A percentile compares a stretch with the other conserved stretches of the same genome.
Evolutionary conservation across 805 yeast genomes (phyloP).

Genomic region (Candida maesae): DNA sequence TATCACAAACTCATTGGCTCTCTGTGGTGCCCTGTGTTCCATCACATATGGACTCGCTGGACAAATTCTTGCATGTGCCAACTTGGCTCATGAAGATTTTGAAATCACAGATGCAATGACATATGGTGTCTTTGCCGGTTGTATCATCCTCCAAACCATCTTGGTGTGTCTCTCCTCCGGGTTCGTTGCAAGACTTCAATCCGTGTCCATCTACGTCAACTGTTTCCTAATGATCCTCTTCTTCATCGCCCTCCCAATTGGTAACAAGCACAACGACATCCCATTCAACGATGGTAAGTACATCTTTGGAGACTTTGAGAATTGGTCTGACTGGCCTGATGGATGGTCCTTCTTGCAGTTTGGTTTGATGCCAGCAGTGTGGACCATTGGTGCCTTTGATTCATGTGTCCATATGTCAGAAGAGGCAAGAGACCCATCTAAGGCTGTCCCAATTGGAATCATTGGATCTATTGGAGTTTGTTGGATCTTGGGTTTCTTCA

Average conservation of each 20-base stretch:
- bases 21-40: slow-evolving; percentile 64
- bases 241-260: slow-evolving; percentile 58
- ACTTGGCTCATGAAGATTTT: slow-evolving; percentile 46
- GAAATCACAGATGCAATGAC: slow-evolving; percentile 46
- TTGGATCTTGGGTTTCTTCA: slow-evolving; percentile 54
- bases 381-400: slow-evolving; percentile 78
- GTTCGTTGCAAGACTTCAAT: slow-evolving; percentile 51
- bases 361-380: slow-evolving; percentile 63
- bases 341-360: slow-evolving; percentile 55
- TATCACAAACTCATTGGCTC: slow-evolving; percentile 60
- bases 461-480: slow-evolving; percentile 54
- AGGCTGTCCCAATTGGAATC: slow-evolving; percentile 65
- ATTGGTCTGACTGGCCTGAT: slow-evolving; percentile 48
- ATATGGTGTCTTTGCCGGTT: slow-evolving; percentile 61
- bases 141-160: slow-evolving; percentile 43
- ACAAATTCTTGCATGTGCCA: slow-evolving; percentile 52
- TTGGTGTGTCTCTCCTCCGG: slow-evolving; percentile 52
- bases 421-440: slow-evolving; percentile 60
- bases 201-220: slow-evolving; percentile 50
- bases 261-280: slow-evolving; percentile 32
- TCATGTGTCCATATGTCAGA: slow-evolving; percentile 72
- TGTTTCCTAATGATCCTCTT: slow-evolving; percentile 46
- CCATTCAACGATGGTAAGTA: slow-evolving; percentile 45
- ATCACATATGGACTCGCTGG: slow-evolving; percentile 65
- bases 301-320: slow-evolving; percentile 53